These are phyloP conservation scores for Colletotrichum orbiculare DNA, from an alignment of 2,329 filamentous ascomycete species.

Conservation along the genomic window DNA sequence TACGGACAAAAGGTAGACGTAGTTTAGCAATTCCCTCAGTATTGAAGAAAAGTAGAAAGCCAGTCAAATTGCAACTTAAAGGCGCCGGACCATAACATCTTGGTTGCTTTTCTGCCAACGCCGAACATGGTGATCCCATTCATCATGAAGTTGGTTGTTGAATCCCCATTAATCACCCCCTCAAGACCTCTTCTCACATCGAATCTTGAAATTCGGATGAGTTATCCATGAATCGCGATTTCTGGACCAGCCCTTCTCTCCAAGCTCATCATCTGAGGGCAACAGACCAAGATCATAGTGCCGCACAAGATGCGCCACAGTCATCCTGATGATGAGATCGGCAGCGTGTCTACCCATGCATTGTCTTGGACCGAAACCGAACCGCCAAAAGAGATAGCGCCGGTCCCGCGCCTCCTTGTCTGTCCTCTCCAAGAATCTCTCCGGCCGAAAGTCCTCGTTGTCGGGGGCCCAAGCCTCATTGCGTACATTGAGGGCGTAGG, in stretches of 20 bases:
- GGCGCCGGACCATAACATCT: no score
- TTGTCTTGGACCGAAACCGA: constrained; percentile 56
- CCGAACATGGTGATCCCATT: no score
- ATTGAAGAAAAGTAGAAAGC: no score
- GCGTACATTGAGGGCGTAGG: constrained; percentile 54
- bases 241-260: neutral
- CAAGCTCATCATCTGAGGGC: neutral
- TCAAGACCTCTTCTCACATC: no score
- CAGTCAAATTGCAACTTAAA: no score
- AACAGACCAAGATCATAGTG: constrained; percentile 1
- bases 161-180: no score
- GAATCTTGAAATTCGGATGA: neutral
- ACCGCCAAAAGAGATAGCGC: constrained; percentile 55
- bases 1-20: neutral
- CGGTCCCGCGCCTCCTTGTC: constrained; percentile 28
- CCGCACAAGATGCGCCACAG: neutral
- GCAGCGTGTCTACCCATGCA: constrained; percentile 56
- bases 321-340: constrained; percentile 47
- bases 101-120: no score
- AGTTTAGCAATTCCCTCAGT: no score
- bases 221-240: constrained; percentile 4
- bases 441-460: constrained; percentile 46
- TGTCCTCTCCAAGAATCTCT: constrained; percentile 40
- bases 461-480: constrained; percentile 53
- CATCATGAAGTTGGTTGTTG: no score